Evolutionary conservation across 768 basidiomycete species (phyloP), one percentile per base, ranked within the genome.

Genomic region (Tubosaeta sp.): DNA sequence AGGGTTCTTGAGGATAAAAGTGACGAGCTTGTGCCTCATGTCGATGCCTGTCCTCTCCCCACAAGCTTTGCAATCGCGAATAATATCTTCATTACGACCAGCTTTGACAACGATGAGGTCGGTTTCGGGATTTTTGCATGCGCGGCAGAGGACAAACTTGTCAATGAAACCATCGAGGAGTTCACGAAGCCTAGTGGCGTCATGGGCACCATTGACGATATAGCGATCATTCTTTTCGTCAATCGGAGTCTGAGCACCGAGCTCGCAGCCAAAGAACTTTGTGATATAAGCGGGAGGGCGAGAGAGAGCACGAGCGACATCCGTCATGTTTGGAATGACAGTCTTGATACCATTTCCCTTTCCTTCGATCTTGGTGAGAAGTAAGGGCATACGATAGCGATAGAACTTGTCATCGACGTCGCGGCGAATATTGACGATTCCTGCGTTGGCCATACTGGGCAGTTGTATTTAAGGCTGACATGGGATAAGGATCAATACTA

Each of bases 291-390:
- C 82, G 26, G 97, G 89, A 54, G 95, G 95, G 53, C 97, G 88
- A 65, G 86, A 91, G 59, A 99, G 83, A 42, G 97, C 94, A 58
- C 92, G 87, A 44, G 95, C 92, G 59, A 99, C 88, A 71, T 98
- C 97, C 54, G 91, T 83, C 93, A 99, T 97, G 74, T 99, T 99
- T 17, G 95, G 95, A 49, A 97, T 75, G 66, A 99, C 95, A 43
- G 97, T 99, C 77, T 99, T 99, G 75, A 99, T 98, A 64, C 97
- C 97, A 70, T 99, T 99, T 55, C 97, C 97, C 72, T 94, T 95
- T 64, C 97, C 97, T 75, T 99, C 97, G 33, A 98, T 94, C 77
- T 98, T 98, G 57, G 89, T 95, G 58, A 83, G 80, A 56, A 99
- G 82, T 53, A 94, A 69, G 51, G 97, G 97, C 97, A 99, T 99